These are phyloP conservation scores for Cytospora leucostoma DNA, from an alignment of 2,329 filamentous ascomycete genomes.

Conservation along the genomic window DNA sequence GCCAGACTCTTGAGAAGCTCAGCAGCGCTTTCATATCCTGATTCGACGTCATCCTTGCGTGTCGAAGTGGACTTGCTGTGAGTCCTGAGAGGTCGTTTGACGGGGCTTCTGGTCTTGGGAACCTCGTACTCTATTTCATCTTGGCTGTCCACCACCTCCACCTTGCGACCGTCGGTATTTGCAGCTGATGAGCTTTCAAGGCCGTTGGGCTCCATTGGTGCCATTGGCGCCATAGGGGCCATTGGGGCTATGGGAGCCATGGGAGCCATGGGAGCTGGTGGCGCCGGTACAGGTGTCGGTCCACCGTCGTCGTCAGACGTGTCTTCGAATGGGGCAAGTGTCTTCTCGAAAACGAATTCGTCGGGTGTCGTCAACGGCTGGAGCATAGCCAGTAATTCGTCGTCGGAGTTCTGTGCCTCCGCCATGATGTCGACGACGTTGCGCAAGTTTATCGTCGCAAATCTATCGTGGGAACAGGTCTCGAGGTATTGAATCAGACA, in stretches of 20 bases:
- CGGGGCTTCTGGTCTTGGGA: slow-evolving; percentile 18
- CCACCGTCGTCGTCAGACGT: slow-evolving; percentile 18
- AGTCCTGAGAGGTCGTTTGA: background rate
- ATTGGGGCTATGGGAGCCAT: slow-evolving; percentile 10
- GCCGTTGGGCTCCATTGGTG: background rate
- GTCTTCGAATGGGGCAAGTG: background rate
- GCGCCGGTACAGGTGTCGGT: slow-evolving; percentile 12
- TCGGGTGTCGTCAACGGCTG: slow-evolving; percentile 19
- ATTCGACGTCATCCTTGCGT: background rate
- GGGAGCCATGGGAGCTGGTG: slow-evolving; percentile 17
- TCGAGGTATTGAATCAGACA: background rate
- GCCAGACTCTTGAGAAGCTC: slow-evolving; percentile 1
- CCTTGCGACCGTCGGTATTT: background rate
- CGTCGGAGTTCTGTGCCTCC: slow-evolving; percentile 16
- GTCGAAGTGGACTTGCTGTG: background rate
- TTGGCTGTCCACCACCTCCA: background rate
- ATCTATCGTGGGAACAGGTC: slow-evolving; percentile 10
- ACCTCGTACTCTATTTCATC: slow-evolving; percentile 24
- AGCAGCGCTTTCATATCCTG: background rate
- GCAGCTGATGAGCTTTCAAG: background rate
- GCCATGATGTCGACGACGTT: slow-evolving; percentile 10
- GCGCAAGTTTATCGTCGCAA: slow-evolving; percentile 2
- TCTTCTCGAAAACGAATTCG: slow-evolving; percentile 18
- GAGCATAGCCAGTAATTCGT: slow-evolving; percentile 25
- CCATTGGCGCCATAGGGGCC: slow-evolving; percentile 6